Evolutionary conservation across 225 moss, liverwort and hornwort genomes (phyloP), one percentile per base, ranked within the genome.

Genomic region (Pseudisothecium myosuroides): DNA sequence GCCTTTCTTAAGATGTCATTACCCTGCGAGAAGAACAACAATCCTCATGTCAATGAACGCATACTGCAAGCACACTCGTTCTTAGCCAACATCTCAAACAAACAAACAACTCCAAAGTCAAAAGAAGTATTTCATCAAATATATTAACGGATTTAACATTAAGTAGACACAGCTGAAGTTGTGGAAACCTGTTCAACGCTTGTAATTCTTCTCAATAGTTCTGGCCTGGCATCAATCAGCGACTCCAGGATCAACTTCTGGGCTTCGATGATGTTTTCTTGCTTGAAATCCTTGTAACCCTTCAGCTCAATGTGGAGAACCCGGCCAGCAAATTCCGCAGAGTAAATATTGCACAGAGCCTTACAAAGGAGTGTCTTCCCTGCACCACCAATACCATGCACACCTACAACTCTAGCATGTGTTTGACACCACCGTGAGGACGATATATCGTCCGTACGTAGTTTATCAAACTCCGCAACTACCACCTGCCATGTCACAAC

Each of bases 341-440:
- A 11, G n/a, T 17, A n/a, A 79, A 56, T 0, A n/a, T 79, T 56
- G 78, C 56, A 79, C 11, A 79, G 16, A 56, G 78, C 78, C n/a
- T 78, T 78, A 26, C 24, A 78, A 78, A 78, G 78, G n/a, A 78
- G 55, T 14, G 78, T 55, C 78, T 78, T 78, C 26, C n/a, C 55
- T 4, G 56, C 10, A 78, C 78, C 78, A 56, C 78, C 56, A 78
- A 56, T 78, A 26, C 88, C 80, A 80, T 88, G 69, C 52, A 90
- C 49, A 27, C 88, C 90, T 19, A 85, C 55, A 29, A 74, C 60
- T 41, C 34, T 37, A 23, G 55, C 84, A 43, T 84, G 55, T 0
- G 4, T 0, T 17, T 0, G 0, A 3, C 6, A 3, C 58, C 39
- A 17, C 17, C 0, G 3, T 1, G 27, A n/a, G 17, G 80, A 56